Evolutionary conservation across 2,329 filamentous ascomycete genomes (phyloP).

Genomic region (Xylaria hypoxylon): DNA sequence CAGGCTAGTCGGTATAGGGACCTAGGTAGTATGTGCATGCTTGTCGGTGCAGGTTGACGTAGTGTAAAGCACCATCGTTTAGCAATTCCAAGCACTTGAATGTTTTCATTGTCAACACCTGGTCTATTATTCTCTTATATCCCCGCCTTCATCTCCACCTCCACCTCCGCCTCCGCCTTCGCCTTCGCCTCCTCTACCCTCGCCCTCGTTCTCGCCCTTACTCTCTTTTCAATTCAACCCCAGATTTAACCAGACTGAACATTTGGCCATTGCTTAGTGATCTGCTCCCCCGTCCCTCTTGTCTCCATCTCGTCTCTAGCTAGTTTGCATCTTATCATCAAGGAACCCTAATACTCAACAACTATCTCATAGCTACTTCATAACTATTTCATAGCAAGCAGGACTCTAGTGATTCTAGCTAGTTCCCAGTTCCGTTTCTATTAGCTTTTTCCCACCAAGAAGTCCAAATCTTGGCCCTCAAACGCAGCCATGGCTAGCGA

Average conservation of each 20-base stretch:
- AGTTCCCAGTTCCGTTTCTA: slow-evolving; percentile 6
- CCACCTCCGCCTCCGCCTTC: slow-evolving; percentile 15
- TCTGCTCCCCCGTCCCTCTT: slow-evolving; percentile 19
- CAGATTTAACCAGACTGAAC: slow-evolving; percentile 22
- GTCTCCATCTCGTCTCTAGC: slow-evolving; percentile 14
- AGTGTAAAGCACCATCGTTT: slow-evolving; percentile 32
- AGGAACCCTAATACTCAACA: background rate
- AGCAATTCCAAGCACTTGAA: slow-evolving; percentile 34
- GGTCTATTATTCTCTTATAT: background rate
- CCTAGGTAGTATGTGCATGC: slow-evolving; percentile 7
- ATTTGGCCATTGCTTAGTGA: slow-evolving; percentile 23
- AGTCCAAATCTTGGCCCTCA: slow-evolving; percentile 20
- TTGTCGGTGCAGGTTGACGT: slow-evolving; percentile 38
- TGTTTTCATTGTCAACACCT: slow-evolving; percentile 25
- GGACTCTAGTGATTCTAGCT: background rate
- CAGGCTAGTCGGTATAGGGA: too few species aligned
- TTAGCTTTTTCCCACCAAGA: slow-evolving; percentile 12
- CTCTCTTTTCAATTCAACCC: background rate
- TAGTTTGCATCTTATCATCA: background rate
- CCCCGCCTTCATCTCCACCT: slow-evolving; percentile 1
- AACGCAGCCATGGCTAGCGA: slow-evolving; percentile 59
- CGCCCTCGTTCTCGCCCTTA: background rate
- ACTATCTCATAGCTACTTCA: background rate
- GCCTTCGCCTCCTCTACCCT: background rate
- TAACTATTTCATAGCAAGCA: slow-evolving; percentile 1